Base-by-base conservation (phyloP, 2,329 filamentous ascomycete genomes). In the Anthostomella pinea region DNA sequence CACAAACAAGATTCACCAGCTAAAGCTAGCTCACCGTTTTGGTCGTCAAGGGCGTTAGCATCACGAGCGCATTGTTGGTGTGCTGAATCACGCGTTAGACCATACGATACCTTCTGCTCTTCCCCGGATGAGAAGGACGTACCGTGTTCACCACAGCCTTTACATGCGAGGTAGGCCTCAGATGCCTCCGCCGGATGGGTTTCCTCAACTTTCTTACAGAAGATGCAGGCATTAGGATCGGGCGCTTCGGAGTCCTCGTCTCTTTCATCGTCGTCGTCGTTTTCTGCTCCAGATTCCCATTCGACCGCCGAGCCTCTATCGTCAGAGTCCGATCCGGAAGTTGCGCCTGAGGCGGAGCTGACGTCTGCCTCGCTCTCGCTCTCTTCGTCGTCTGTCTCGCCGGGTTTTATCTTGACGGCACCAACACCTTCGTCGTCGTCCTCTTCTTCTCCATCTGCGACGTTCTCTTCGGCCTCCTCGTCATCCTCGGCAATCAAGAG, bases 41-140 rank as follows among this genome's bases (percentile, higher is more conserved):
- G 75, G 46, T 73, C 65, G 51, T 67, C 68, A 53, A 86, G 66
- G 46, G 78, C 78, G 41, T 77, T 77, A 59, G 79, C 77, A 59
- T 85, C 78, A 57, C 84, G 81, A 40, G 88, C 90, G 66, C 91
- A 96, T 75, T 93, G 85, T 62, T 85, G 82, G 70, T 97, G 91
- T 56, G 89, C 91, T 95, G 69, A 69, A 59, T 58, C 55, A 64
- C 46, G 39, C 46, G 58, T 75, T 54, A 73, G 66, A 52, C 23
- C 25, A 42, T 26, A 19, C 18, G 14, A 34, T n/a, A n/a, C n/a
- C n/a, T n/a, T n/a, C n/a, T n/a, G n/a, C n/a, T n/a, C n/a, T n/a
- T n/a, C n/a, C n/a, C n/a, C n/a, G 36, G 45, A 18, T 13, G 3
- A 21, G 20, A 25, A 39, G 16, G 51, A 78, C 86, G 65, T 71